Base-by-base conservation (phyloP, 2,329 filamentous ascomycete species). In the Penicillium brasilianum region DNA sequence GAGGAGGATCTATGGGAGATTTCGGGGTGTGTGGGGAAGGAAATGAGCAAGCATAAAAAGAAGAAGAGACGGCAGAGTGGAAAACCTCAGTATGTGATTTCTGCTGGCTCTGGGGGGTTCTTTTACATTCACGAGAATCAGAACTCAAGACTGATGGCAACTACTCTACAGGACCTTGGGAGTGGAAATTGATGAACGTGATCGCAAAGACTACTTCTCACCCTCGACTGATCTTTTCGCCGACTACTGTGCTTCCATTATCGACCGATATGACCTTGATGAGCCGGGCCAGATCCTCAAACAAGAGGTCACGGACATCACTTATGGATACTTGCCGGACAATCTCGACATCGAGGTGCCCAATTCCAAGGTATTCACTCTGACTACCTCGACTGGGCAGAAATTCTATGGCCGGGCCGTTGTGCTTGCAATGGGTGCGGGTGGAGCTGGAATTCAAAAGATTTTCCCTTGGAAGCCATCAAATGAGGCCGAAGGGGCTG, bases 21-120 rank as follows among this genome's bases (percentile, higher is more conserved):
- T 51, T 79, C 83, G 0, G 88, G 89, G 2, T 92, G 90, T 64
- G 90, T 93, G 0, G 91, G 91, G 0, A 92, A 90, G 69, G 90
- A 93, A 70, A 75, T 93, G 59, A 93, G 90, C 78, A 94, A 94
- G 77, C 90, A 94, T 74, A 84, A 86, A 60, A 81, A 79, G 73
- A 89, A 88, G 80, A 92, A 92, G 81, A 89, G 87, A 78, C 90
- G 91, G 78, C 86, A 87, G 74, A 76, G 64, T 68, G 77, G 61
- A 76, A 66, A 78, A 78, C 72, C 82, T 81, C 81, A 82, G 76
- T 69, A 39, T 55, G 64, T 67, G 16, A 28, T 28, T 28, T 6
- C 6, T 28, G 25, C 25, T 28, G 25, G 25, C 25, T 28, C 25
- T 28, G 3, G 25, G 25, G 25, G 25, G 6, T 22, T 11, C 10